Base-by-base conservation (phyloP, 2,329 filamentous ascomycete species). In the Botrytis cinerea region DNA sequence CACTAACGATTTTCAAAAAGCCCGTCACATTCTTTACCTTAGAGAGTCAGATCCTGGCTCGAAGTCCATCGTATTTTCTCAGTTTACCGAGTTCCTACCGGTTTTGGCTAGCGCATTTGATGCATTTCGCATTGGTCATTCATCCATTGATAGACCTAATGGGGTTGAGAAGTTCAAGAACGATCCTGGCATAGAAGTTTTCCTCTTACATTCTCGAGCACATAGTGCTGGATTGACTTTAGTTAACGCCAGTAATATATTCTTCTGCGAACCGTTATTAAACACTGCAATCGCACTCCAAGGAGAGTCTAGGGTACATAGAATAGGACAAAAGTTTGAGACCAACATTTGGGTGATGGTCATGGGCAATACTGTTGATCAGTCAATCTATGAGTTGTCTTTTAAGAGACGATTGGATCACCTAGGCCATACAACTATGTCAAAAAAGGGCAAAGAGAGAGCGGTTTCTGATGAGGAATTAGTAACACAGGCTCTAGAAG, bases 281-380 rank as follows among this genome's bases (percentile, higher is more conserved):
- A 97, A 98, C 80, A 95, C 95, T 0, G 94, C 95, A 0, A 89
- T 99, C 25, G 96, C 98, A 82, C 86, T 98, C 16, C 96, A 99
- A 82, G 95, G 95, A 22, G 97, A 98, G 79, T 95, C 95, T 0
- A 92, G 96, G 73, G 95, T 99, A 1, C 94, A 99, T 81, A 90
- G 96, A 51, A 99, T 99, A 76, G 96, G 96, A 0, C 96, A 98
- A 82, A 87, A 91, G 76, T 90, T 93, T 70, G 88, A 93, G 76
- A 99, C 96, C 0, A 97, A 93, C 0, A 94, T 98, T 1, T 98
- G 95, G 92, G 92, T 98, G 82, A 98, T 98, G 81, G 87, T 98
- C 3, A 89, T 98, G n/a, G 90, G 92, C 25, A 93, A 92, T 70
- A 97, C 95, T 0, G 93, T 98, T 0, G 96, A 99, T 80, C 92